Evolutionary conservation across 2,329 filamentous ascomycete species (phyloP).

Genomic region (Davidsoniella neocaledoniae): DNA sequence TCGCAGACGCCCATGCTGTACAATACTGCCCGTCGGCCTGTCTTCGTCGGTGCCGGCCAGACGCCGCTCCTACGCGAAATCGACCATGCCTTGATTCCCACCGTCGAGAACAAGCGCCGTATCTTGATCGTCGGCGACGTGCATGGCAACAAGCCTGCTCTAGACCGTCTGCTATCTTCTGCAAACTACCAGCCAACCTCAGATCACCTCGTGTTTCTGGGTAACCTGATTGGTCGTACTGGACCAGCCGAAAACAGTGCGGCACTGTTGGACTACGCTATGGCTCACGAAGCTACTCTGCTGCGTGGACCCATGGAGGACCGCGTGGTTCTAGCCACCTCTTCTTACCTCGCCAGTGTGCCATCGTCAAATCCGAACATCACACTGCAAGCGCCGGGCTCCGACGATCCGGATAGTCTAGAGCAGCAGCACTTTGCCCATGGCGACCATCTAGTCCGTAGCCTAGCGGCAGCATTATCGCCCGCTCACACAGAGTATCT

Average conservation of each 20-base stretch:
- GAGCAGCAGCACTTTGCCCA: conserved; percentile 17
- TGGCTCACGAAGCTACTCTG: conserved; percentile 55
- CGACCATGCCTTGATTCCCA: conserved; percentile 19
- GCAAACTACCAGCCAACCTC: conserved; percentile 36
- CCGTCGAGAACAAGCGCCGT: conserved; percentile 30
- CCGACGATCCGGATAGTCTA: conserved; percentile 17
- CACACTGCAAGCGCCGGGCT: conserved; percentile 14
- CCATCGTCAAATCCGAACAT: conserved; percentile 16
- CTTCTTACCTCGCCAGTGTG: conserved; percentile 24
- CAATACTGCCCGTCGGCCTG: conserved; percentile 24
- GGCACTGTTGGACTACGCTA: conserved; percentile 61
- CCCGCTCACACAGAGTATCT: conserved; percentile 53
- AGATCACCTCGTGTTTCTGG: conserved; percentile 62
- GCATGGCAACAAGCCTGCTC: conserved; percentile 63
- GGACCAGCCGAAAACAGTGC: conserved; percentile 72
- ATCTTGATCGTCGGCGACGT: conserved; percentile 81
- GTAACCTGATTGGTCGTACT: conserved; percentile 63
- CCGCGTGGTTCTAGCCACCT: conserved; percentile 47
- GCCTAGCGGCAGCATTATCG: conserved; percentile 36
- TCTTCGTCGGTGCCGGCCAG: conserved; percentile 17
- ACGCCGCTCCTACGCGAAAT: conserved; percentile 20
- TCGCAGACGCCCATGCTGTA: conserved; percentile 22
- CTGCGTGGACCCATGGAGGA: conserved; percentile 94
- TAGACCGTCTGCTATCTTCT: conserved; percentile 49
- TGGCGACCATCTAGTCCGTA: conserved; percentile 28